A percentile compares a stretch with the other conserved stretches of the same genome.
Conservation (phyloP, 768 basidiomycete genomes). For the Asterophora parasitica region DNA sequence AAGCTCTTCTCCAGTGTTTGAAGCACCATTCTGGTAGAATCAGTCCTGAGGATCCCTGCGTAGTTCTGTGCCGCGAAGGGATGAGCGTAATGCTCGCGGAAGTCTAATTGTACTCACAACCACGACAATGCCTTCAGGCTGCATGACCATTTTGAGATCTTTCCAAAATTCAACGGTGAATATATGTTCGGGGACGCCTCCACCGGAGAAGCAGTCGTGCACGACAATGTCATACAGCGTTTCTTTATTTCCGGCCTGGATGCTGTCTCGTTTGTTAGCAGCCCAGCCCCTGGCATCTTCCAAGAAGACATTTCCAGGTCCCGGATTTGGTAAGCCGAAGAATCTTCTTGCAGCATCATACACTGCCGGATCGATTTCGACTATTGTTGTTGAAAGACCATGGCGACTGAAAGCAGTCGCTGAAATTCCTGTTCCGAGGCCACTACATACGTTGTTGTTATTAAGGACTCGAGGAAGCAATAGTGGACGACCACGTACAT, state of each 20-base stretch:
- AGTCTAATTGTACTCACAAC: constrained; percentile 50
- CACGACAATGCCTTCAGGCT: constrained; percentile 69
- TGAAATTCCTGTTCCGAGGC: constrained; percentile 82
- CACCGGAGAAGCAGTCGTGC: constrained; percentile 94
- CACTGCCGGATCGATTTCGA: constrained; percentile 93
- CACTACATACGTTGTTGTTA: constrained; percentile 44
- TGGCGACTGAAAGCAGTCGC: constrained; percentile 71
- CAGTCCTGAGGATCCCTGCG: constrained; percentile 63
- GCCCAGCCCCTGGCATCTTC: constrained; percentile 77
- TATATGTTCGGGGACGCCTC: constrained; percentile 80
- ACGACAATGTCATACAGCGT: constrained; percentile 65
- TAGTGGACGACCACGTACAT: constrained; percentile 48
- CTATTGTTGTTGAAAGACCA: constrained; percentile 66
- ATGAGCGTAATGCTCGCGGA: neutral
- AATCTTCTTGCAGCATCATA: constrained; percentile 75
- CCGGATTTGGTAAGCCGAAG: constrained; percentile 74
- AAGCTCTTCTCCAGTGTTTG: constrained; percentile 71
- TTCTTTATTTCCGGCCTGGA: constrained; percentile 23
- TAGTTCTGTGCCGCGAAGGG: constrained; percentile 56
- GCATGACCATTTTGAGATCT: constrained; percentile 58
- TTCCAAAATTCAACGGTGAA: constrained; percentile 85
- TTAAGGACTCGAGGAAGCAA: constrained; percentile 2
- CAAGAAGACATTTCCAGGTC: constrained; percentile 57
- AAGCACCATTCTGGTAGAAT: constrained; percentile 60
- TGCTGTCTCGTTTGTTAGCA: constrained; percentile 30